Percentiles rank a stretch among this genome's conserved stretches.
These are phyloP conservation scores for Aspergillus tanneri DNA, from an alignment of 2,329 filamentous ascomycete genomes.

Conservation along the genomic window DNA sequence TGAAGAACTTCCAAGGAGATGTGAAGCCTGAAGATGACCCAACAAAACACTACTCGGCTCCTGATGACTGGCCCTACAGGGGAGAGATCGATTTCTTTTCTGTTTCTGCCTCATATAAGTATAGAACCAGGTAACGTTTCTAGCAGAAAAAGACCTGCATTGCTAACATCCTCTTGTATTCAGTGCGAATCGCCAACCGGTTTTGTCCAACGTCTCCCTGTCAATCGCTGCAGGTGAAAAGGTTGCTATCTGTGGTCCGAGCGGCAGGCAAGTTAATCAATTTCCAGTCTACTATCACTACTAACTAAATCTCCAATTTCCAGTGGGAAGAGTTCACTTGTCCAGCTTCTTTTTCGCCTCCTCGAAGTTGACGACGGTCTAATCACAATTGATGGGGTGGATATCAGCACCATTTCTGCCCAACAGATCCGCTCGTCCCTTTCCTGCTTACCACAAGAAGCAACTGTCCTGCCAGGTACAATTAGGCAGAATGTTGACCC, in stretches of 20 bases:
- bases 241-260: constrained; percentile 43
- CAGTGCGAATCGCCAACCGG: constrained; percentile 33
- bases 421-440: constrained; percentile 43
- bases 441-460: constrained; percentile 47
- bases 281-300: too few relatives aligned
- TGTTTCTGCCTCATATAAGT: constrained; percentile 49
- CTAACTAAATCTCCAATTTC: too few relatives aligned
- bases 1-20: constrained; percentile 53
- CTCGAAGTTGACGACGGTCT: too few relatives aligned
- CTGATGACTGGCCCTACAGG: constrained; percentile 46
- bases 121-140: not conserved
- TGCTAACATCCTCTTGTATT: constrained; percentile 12
- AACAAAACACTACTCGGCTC: too few relatives aligned
- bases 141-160: too few relatives aligned
- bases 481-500: constrained; percentile 44
- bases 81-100: constrained; percentile 46
- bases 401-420: too few relatives aligned
- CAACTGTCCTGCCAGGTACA: constrained; percentile 43
- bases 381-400: too few relatives aligned
- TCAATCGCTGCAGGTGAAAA: constrained; percentile 45
- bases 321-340: too few relatives aligned
- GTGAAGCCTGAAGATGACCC: constrained; percentile 46
- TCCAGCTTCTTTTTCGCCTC: too few relatives aligned
- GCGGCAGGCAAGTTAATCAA: constrained; percentile 36
- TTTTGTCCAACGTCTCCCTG: constrained; percentile 50